Base-by-base conservation (phyloP, 225 moss, liverwort and hornwort species). In the Thuidium tamariscinum region DNA sequence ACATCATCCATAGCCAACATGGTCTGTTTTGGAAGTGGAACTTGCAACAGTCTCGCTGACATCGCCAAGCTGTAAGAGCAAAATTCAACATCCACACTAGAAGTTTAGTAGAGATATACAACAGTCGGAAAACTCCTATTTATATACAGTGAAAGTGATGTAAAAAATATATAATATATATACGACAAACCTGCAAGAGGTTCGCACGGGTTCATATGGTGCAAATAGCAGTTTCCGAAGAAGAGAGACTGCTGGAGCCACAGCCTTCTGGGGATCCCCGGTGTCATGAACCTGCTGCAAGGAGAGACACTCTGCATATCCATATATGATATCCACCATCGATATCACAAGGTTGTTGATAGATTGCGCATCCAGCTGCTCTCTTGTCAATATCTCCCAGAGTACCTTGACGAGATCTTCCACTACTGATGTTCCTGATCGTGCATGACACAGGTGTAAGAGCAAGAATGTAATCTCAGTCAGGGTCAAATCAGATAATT, bases 1-100 rank as follows among this genome's bases (percentile, higher is more conserved):
- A 92, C 91, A 86, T 99, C 99, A 91, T 97, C 99, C 97, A 99
- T 97, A 65, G 97, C 97, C 77, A 99, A 91, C 95, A 99, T 99
- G 69, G 99, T 99, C 92, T 99, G 99, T 90, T 97, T 99, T 30
- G 99, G 99, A 81, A 99, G 93, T 60, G 99, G 99, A 51, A 99
- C 97, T 92, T 99, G 99, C 86, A 99, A 92, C 87, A 99, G 89
- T 88, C 96, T 94, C 69, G 99, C 97, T 82, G 99, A 99, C 87
- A 97, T 96, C 70, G 97, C 99, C 95, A 99, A 90, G 91, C 99
- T 99, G 93, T 51, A 88, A 87, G 82, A 88, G 74, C 34, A 87
- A 74, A 78, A 90, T 83, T 42, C 75, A 85, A 77, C 66, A 85
- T 64, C 86, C 84, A 88, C 69, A 70, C 46, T 36, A 21, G 25